These are phyloP conservation scores for Nicotiana noctiflora DNA, from an alignment of 257 asterid species.

Conservation along the genomic window DNA sequence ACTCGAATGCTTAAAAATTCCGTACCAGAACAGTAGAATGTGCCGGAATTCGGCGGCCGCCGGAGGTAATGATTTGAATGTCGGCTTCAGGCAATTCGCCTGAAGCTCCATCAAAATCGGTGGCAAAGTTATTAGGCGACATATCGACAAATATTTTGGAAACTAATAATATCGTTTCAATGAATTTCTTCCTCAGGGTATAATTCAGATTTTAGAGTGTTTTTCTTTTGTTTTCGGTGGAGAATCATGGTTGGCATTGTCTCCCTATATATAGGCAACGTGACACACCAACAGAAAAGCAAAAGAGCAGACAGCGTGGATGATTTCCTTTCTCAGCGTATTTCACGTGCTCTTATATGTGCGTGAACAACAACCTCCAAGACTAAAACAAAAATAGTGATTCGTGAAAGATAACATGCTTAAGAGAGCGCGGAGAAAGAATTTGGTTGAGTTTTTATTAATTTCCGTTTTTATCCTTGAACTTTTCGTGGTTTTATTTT, in stretches of 20 bases:
- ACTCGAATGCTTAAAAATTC: background rate
- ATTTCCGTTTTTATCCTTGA: background rate
- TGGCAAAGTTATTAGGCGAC: slow-evolving; percentile 18
- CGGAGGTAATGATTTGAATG: slow-evolving; percentile 52
- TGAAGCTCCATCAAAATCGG: background rate
- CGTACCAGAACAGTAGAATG: slow-evolving; percentile 66
- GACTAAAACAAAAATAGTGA: background rate
- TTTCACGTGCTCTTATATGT: too few species aligned
- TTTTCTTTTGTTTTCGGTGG: background rate
- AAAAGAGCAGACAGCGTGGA: background rate
- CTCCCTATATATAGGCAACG: slow-evolving; percentile 2
- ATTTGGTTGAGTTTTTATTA: background rate
- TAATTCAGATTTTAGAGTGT: background rate
- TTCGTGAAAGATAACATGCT: background rate
- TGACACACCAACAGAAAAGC: background rate
- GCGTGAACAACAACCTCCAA: background rate
- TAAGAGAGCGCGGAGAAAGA: background rate
- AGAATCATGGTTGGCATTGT: background rate
- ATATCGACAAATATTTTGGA: background rate
- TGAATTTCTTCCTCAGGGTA: slow-evolving; percentile 12
- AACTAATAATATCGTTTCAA: background rate
- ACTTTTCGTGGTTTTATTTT: background rate
- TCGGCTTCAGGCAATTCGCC: slow-evolving; percentile 53
- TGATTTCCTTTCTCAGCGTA: too few species aligned
- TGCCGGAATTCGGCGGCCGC: slow-evolving; percentile 54